A percentile compares a stretch with the other conserved stretches of the same genome.
Evolutionary conservation across 2,329 filamentous ascomycete genomes (phyloP).

Genomic region (Botrytis byssoidea): DNA sequence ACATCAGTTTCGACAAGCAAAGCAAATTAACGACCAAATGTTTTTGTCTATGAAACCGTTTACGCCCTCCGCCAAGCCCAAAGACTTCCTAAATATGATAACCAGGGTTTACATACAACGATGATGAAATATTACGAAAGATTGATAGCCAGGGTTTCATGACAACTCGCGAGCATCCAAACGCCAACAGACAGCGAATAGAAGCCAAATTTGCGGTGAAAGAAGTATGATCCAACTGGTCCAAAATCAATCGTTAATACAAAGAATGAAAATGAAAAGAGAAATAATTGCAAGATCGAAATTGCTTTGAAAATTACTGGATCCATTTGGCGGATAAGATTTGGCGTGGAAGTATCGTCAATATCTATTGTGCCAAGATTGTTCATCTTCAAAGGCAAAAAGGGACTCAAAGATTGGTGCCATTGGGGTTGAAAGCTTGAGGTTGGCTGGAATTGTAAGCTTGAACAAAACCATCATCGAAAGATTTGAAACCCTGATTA

Average conservation of each 20-base stretch:
- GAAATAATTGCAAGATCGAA: constrained; percentile 13
- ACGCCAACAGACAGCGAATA: constrained; percentile 11
- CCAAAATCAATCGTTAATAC: constrained; percentile 24
- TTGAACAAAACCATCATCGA: neutral
- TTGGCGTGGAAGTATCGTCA: neutral
- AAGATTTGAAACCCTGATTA: neutral
- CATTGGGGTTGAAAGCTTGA: neutral
- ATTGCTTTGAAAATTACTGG: neutral
- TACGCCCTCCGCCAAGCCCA: constrained; percentile 2
- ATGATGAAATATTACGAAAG: neutral
- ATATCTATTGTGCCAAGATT: neutral
- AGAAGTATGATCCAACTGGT: constrained; percentile 23
- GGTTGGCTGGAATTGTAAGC: neutral
- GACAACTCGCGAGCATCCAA: constrained; percentile 4
- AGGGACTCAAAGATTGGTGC: neutral
- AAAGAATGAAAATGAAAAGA: constrained; percentile 24
- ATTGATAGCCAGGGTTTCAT: neutral
- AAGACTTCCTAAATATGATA: constrained; percentile 16
- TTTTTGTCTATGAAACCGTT: neutral
- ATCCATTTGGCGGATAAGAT: neutral
- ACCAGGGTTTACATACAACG: constrained; percentile 1
- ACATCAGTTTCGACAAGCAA: neutral
- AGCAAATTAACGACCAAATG: neutral
- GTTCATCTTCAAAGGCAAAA: neutral
- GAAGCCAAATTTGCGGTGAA: neutral